These are phyloP conservation scores for Nelumbo lutea DNA, from an alignment of 164 flowering plant species.

Conservation along the genomic window DNA sequence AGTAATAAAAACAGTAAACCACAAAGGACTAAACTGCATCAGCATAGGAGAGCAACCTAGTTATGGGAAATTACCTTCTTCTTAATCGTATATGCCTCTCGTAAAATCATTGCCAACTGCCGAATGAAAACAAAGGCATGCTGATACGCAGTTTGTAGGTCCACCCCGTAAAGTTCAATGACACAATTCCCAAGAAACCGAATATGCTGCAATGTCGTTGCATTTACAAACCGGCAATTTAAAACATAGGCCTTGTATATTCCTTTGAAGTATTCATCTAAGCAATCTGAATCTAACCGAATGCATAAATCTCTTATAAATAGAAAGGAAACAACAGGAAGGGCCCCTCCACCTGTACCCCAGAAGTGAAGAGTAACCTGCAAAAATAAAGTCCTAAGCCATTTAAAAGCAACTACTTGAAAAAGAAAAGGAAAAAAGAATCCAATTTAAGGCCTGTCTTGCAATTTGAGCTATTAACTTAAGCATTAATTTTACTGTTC, in stretches of 20 bases:
- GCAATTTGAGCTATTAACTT: too few relatives aligned
- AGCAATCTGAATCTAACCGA: slow-evolving; percentile 79
- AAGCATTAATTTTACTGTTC: too few relatives aligned
- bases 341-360: slow-evolving; percentile 93
- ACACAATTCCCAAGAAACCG: slow-evolving; percentile 82
- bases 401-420: neutral
- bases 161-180: slow-evolving; percentile 67
- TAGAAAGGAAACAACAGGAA: slow-evolving; percentile 73
- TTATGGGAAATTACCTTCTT: slow-evolving; percentile 44
- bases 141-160: slow-evolving; percentile 75
- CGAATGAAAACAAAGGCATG: slow-evolving; percentile 87
- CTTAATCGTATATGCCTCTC: slow-evolving; percentile 62
- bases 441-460: too few relatives aligned
- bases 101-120: slow-evolving; percentile 80
- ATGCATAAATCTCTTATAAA: slow-evolving; percentile 80
- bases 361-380: slow-evolving; percentile 92
- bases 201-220: slow-evolving; percentile 73
- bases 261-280: slow-evolving; percentile 82
- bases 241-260: slow-evolving; percentile 87
- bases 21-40: too few relatives aligned
- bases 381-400: slow-evolving; percentile 9
- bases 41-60: neutral
- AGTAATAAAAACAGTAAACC: too few relatives aligned
- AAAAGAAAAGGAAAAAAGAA: too few relatives aligned
- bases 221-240: slow-evolving; percentile 73